These are phyloP conservation scores for Thelonectria olida DNA, from an alignment of 2,329 filamentous ascomycete species.

Conservation along the genomic window DNA sequence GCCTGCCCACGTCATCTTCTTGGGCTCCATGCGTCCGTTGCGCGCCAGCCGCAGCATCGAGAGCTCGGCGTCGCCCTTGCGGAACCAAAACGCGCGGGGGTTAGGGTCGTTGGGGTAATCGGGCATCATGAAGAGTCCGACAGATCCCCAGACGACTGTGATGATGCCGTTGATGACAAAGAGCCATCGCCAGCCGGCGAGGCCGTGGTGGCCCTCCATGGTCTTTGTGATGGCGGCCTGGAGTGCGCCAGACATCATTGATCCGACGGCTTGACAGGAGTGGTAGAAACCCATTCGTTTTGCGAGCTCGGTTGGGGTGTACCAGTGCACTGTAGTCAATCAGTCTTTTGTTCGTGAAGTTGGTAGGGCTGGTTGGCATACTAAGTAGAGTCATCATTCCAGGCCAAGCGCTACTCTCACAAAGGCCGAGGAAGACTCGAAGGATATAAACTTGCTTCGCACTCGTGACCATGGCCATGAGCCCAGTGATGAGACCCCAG, in stretches of 20 bases:
- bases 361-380: background rate
- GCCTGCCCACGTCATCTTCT: slow-evolving; percentile 37
- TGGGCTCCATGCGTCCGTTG: slow-evolving; percentile 27
- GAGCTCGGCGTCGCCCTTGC: slow-evolving; percentile 34
- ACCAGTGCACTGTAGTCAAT: slow-evolving; percentile 20
- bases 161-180: slow-evolving; percentile 56
- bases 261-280: slow-evolving; percentile 50
- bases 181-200: slow-evolving; percentile 55
- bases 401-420: slow-evolving; percentile 48
- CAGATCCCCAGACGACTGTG: slow-evolving; percentile 44
- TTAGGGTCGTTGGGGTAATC: slow-evolving; percentile 44
- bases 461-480: slow-evolving; percentile 44
- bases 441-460: slow-evolving; percentile 48
- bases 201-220: slow-evolving; percentile 48
- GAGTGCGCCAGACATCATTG: slow-evolving; percentile 55
- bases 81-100: slow-evolving; percentile 43
- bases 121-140: slow-evolving; percentile 46
- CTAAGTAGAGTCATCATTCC: slow-evolving; percentile 48
- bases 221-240: slow-evolving; percentile 52
- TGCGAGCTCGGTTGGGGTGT: slow-evolving; percentile 22
- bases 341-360: background rate
- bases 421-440: slow-evolving; percentile 52
- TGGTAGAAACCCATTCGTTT: slow-evolving; percentile 52
- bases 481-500: slow-evolving; percentile 39
- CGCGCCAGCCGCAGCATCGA: slow-evolving; percentile 42